Evolutionary conservation across 192 early-diverging fungal genomes (phyloP).

Genomic region (Phlyctochytrium planicorne): DNA sequence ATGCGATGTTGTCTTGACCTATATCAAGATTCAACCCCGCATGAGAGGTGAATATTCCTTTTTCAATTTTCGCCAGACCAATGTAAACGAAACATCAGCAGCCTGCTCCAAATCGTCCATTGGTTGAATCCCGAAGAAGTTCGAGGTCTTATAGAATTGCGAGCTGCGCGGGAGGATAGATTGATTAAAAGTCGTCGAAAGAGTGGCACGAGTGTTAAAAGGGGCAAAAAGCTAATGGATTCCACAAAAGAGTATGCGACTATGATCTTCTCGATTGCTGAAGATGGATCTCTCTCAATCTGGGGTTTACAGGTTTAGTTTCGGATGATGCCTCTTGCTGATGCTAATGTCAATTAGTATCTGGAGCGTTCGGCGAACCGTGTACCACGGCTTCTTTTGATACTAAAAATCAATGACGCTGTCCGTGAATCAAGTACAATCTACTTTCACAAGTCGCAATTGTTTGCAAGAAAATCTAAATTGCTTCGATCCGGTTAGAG

Average conservation of each 20-base stretch:
- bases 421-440: not conserved
- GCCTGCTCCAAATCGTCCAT: not conserved
- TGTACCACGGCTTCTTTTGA: not conserved
- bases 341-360: not conserved
- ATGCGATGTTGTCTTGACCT: too few relatives aligned
- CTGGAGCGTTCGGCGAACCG: not conserved
- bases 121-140: not conserved
- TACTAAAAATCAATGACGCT: not conserved
- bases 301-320: constrained; percentile 6
- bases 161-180: not conserved
- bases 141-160: not conserved
- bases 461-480: not conserved
- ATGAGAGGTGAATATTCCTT: not conserved
- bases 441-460: not conserved
- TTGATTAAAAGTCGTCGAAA: not conserved
- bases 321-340: too few relatives aligned
- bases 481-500: not conserved
- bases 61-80: not conserved
- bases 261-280: not conserved
- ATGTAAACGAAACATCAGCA: not conserved
- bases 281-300: not conserved
- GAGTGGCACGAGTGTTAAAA: not conserved
- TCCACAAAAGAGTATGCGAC: not conserved
- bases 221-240: not conserved
- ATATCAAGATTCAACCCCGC: not conserved